Base-by-base conservation (phyloP, 2,329 filamentous ascomycete species). In the Leptographium wingfieldii region DNA sequence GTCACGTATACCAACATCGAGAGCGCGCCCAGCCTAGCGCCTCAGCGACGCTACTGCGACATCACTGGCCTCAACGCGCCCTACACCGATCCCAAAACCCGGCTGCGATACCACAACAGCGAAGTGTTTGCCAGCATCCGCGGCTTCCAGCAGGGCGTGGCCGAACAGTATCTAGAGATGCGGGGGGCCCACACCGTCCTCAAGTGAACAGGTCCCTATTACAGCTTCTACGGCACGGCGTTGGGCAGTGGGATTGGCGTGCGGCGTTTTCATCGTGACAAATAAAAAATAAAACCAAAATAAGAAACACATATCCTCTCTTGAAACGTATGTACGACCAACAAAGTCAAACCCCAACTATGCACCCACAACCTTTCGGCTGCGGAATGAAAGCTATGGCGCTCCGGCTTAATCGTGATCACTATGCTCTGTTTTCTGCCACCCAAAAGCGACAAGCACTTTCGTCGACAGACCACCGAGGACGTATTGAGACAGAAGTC, bases 361-460 rank as follows among this genome's bases (percentile, higher is more conserved):
- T 84, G 86, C 89, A 87, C 84, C 84, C 78, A 75, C 72, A 72
- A 78, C 83, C 88, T 95, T 76, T 95, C 88, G 77, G 82, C 75
- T 76, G 77, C 78, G 80, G 84, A 81, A 84, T 85, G 89, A 82
- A 86, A 92, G 84, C 85, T 86, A 61, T 64, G 85, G 83, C 83
- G 89, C 91, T 95, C 92, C 92, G 91, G 92, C 92, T 96, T 96
- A 96, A 94, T 95, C 87, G 90, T 86, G 88, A 90, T 90, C 87
- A 69, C 46, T 59, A 35, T 55, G 38, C 63, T 73, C 81, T 82
- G 72, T 73, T 95, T 82, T 95, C 79, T 87, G 91, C 90, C 89
- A 62, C 57, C 62, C 63, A 63, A 61, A 43, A 55, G 31, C 16
- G 38, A 52, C 35, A 55, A 31, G 35, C 56, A 43, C 38, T 48